Base-by-base conservation (phyloP, 2,329 filamentous ascomycete species). In the Claviceps digitariae region DNA sequence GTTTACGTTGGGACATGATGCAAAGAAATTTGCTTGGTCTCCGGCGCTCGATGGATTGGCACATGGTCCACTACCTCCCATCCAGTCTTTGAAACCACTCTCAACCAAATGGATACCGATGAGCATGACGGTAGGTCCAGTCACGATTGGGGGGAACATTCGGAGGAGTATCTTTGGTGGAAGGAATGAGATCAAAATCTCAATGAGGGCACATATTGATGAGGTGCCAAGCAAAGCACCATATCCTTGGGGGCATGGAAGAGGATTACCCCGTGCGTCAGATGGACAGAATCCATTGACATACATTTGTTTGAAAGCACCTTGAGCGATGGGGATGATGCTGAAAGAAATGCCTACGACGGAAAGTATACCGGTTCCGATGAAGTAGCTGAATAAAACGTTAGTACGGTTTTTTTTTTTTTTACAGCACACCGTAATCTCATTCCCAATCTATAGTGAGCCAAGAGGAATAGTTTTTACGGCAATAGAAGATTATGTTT, bases 121-220 rank as follows among this genome's bases (percentile, higher is more conserved):
- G 29, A 86, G 74, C 71, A 77, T 76, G 60, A 78, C 76, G 2
- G 84, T 87, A 0, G 83, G 83, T 1, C 86, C 85, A 0, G 84
- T 89, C 49, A 89, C 84, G 40, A 93, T 79, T 4, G 87, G 87
- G 8, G 87, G 87, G 64, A 91, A 90, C 59, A 90, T 78, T 61
- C 78, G 80, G 60, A 88, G 79, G 56, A 91, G 75, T 36, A 81
- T 66, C 55, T 72, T 77, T 0, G 86, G 82, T 2, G 86, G 83
- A 38, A 87, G 78, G 66, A 91, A 89, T 1, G 85, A 86, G 66
- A 93, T 78, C 36, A 79, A 68, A 50, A 91, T 76, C 70, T 91
- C 86, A 56, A 90, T 71, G 36, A 86, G 72, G 31, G 82, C 78
- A 58, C 82, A 84, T 50, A 82, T 71, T 17, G 81, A 75, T 5